These are phyloP conservation scores for Aspergillus nomiae DNA, from an alignment of 2,329 filamentous ascomycete species.

Conservation along the genomic window DNA sequence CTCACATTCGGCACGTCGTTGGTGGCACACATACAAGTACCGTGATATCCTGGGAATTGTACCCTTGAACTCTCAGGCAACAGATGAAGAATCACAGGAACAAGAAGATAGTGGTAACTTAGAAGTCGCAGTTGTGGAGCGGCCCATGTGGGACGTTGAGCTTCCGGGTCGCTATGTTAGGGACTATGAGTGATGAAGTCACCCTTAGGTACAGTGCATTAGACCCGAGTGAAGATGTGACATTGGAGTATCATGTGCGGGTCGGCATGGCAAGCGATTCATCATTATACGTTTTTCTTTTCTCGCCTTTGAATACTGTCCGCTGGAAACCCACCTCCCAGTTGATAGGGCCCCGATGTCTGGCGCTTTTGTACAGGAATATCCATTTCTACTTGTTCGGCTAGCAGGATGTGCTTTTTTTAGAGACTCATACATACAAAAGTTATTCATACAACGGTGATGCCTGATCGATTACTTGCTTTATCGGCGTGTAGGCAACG, in stretches of 20 bases:
- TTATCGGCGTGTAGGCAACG: neutral
- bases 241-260: neutral
- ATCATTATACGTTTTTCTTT: neutral
- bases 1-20: conserved; percentile 32
- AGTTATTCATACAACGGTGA: conserved; percentile 8
- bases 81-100: conserved; percentile 30
- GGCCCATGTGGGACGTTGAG: conserved; percentile 81
- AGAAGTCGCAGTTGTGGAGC: conserved; percentile 86
- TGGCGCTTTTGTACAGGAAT: conserved; percentile 5
- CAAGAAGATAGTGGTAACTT: conserved; percentile 26
- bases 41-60: conserved; percentile 82
- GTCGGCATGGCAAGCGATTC: neutral
- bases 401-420: conserved; percentile 16
- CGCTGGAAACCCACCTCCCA: neutral
- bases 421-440: conserved; percentile 14
- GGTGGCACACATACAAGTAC: conserved; percentile 91
- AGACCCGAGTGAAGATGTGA: neutral
- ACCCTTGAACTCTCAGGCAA: conserved; percentile 48
- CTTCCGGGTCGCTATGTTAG: conserved; percentile 71
- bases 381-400: conserved; percentile 8
- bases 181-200: conserved; percentile 48
- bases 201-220: neutral
- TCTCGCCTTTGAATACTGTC: neutral
- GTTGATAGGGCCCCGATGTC: neutral
- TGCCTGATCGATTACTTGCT: neutral